Base-by-base conservation (phyloP, 2,329 filamentous ascomycete species). In the Colletotrichum euphorbiae region DNA sequence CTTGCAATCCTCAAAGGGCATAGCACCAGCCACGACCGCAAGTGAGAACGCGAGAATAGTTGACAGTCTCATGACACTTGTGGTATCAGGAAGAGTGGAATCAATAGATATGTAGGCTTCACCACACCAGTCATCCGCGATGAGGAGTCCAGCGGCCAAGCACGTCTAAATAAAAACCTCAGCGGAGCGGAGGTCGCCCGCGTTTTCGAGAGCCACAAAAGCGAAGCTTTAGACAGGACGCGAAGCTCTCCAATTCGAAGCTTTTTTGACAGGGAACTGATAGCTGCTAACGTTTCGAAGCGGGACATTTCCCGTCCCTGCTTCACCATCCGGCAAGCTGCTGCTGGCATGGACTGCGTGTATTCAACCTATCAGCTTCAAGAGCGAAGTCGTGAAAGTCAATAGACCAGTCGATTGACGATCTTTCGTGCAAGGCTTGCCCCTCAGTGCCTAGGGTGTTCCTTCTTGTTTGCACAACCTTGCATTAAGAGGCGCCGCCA, bases 241-340 rank as follows among this genome's bases (percentile, higher is more conserved):
- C 55, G 55, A 58, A 58, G 55, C 55, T 58, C 55, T 58, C 8
- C 17, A 7, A n/a, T 17, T 45, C 38, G 48, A 48, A 45, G 28
- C 55, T 48, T 58, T 48, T 1, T 11, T 17, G 15, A n/a, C 21
- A 45, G 33, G 55, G 42, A 48, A 45, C 2, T 21, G 33, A 6
- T 12, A 36, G 4, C 11, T 36, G 36, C 45, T 42, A 58, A 4
- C 17, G 40, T 58, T 58, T 36, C 11, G n/a, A 46, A 33, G n/a
- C 15, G 28, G 42, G 17, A 58, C 11, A 46, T 58, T 28, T 58
- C 55, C 42, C 42, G 42, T 28, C 45, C 55, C 17, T n/a, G 24
- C 28, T 8, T 48, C 15, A 38, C 17, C 0, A 36, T 38, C 48
- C 48, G 28, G 15, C 28, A 31, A n/a, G 28, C 28, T 17, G 48